Evolutionary conservation across 2,329 filamentous ascomycete species (phyloP), one percentile per base, ranked within the genome.

Genomic region (Diaporthe sp.): DNA sequence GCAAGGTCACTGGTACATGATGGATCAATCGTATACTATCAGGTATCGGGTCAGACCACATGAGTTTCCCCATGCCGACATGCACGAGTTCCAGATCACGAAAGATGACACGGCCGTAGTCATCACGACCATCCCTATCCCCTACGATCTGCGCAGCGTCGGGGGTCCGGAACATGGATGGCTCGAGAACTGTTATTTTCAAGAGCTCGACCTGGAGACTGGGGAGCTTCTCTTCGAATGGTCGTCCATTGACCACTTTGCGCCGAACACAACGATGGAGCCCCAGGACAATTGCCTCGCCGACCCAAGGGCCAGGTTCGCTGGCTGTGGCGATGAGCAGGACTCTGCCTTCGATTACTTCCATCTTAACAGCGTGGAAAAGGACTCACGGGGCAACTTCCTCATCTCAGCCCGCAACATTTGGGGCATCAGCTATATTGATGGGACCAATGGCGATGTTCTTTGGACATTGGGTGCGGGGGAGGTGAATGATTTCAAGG

Each of bases 51-150:
- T 75, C 2, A 32, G 70, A 9, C 74, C 79, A 1, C 77, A 79
- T 25, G 79, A 80, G 35, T 82, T 81, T 0, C 75, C 78, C 4
- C 81, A 81, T 17, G 83, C 72, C 9, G 75, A 88, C 73, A 81
- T 85, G 73, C 86, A 87, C 76, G 85, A 86, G 73, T 83, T 86
- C 74, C 78, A 81, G n/a, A 77, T 87, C 35, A 87, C 85, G 0
- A 73, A 78, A 1, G 78, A 85, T 73, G 82, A 82, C 50, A 85
- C 84, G 0, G 83, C 83, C 25, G 78, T 88, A 55, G 81, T 87
- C 76, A 84, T 83, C 22, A 83, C 84, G 56, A 87, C 86, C 73
- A 80, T 83, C 73, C 79, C 78, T 53, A 78, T 82, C 6, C 75
- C 77, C 6, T 80, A 78, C 35, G 79, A 84, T 74, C 78, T 81